Evolutionary conservation across 75 land plant species (phyloP).

Genomic region (Adiantum capillusveneris): DNA sequence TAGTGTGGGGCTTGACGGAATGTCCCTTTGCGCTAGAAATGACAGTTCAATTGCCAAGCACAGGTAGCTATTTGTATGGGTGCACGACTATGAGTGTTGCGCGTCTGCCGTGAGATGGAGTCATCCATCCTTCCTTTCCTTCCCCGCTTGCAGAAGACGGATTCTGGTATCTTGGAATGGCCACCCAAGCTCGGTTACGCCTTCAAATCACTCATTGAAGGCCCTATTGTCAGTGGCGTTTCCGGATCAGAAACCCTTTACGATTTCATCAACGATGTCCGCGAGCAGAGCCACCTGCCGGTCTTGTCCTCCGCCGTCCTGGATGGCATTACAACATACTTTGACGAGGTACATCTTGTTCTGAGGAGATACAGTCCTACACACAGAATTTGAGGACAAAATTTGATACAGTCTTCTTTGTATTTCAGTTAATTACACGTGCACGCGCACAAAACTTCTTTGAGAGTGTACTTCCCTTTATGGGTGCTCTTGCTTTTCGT

Average conservation of each 20-base stretch:
- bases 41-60: too few relatives aligned
- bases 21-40: too few relatives aligned
- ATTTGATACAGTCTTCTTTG: not conserved
- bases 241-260: constrained; percentile 10
- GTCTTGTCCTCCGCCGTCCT: constrained; percentile 4
- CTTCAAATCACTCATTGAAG: constrained; percentile 13
- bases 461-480: constrained; percentile 41
- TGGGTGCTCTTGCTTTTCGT: constrained; percentile 56
- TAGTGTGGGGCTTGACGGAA: too few relatives aligned
- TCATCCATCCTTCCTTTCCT: not conserved
- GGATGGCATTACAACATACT: constrained; percentile 14
- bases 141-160: not conserved
- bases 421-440: constrained; percentile 41
- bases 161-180: not conserved
- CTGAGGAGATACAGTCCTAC: not conserved
- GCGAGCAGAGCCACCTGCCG: constrained; percentile 3
- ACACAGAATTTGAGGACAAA: not conserved
- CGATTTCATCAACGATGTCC: constrained; percentile 20
- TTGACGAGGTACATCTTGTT: constrained; percentile 6
- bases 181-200: constrained; percentile 2
- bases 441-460: constrained; percentile 56
- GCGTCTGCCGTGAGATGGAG: too few relatives aligned
- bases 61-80: too few relatives aligned
- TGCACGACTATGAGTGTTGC: too few relatives aligned
- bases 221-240: constrained; percentile 15